Evolutionary conservation across 2,329 filamentous ascomycete genomes (phyloP).

Genomic region (Talaromyces islandicus): DNA sequence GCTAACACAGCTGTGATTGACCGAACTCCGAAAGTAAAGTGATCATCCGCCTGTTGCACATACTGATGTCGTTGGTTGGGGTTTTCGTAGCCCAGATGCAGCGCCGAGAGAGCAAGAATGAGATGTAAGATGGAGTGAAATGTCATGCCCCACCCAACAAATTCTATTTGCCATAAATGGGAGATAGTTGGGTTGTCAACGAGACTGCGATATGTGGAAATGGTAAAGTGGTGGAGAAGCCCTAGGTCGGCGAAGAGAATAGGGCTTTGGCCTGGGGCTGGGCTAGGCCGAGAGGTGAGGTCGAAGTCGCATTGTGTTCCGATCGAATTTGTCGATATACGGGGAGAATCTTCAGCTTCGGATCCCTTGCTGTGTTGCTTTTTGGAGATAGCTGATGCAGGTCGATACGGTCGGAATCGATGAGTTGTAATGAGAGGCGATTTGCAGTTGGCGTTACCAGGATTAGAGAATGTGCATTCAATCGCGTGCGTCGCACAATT

Average conservation of each 20-base stretch:
- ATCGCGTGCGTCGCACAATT: not conserved
- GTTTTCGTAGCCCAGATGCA: constrained; percentile 20
- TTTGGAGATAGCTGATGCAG: not conserved
- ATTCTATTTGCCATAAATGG: constrained; percentile 23
- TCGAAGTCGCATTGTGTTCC: not conserved
- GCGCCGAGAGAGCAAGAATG: constrained; percentile 24
- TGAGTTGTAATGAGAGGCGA: not conserved
- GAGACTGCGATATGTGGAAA: constrained; percentile 1
- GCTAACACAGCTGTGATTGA: constrained; percentile 25
- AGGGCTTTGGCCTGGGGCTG: not conserved
- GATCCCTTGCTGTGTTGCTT: not conserved
- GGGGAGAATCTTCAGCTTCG: not conserved
- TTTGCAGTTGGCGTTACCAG: not conserved
- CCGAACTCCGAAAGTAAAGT: constrained; percentile 29
- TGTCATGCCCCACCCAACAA: constrained; percentile 24
- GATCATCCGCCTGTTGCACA: constrained; percentile 22
- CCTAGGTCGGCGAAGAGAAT: not conserved
- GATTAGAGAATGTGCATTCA: not conserved
- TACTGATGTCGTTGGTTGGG: constrained; percentile 17
- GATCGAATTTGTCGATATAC: not conserved
- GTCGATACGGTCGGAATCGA: not conserved
- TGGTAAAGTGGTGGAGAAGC: constrained; percentile 4
- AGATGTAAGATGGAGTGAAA: constrained; percentile 29
- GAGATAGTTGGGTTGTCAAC: constrained; percentile 7
- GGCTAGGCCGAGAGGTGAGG: not conserved